Evolutionary conservation across 768 basidiomycete species (phyloP), one percentile per base, ranked within the genome.

Genomic region (Naganishia randhawae): DNA sequence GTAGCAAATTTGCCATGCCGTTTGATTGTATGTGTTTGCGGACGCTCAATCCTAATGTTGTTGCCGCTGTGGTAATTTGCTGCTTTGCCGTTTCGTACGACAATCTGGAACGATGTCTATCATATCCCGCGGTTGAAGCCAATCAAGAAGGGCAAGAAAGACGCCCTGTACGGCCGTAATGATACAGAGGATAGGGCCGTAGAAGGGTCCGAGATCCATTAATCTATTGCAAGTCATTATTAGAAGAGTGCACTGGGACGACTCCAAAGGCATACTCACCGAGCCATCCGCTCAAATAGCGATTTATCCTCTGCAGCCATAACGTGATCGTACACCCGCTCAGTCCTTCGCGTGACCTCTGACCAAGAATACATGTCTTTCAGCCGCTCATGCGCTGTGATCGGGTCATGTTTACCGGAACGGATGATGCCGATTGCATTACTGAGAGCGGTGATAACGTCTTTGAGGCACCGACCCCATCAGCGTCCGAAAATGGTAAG

Each of bases 151-250:
- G 72, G 87, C 74, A 77, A 91, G 92, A 80, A 96, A 95, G 9
- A 95, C 78, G 75, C 91, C 92, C 73, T 93, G 89, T 0, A 98
- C 90, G 32, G 93, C 83, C 48, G 96, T 81, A 45, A 98, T 97
- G 71, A 88, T 86, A 10, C 89, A 87, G 74, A 92, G 89, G 50
- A 98, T 96, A 1, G 86, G 86, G 0, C 96, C 96, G 10, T 87
- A 90, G 52, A 91, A 87, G 0, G 84, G 85, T 0, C 90, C 96
- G 9, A 91, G 82, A 57, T 84, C 69, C 11, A 77, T 83, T 84
- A 90, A 86, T 37, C 90, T 95, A 74, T 13, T 8, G 14, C 16
- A 37, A 10, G 32, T 25, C 22, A 31, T 22, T 1, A 27, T 45
- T 3, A 32, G 55, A 6, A 17, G 10, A 35, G 6, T n/a, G 8